These are phyloP conservation scores for Hepatocystis sp. DNA, from an alignment of 169 alveolate species.

Conservation along the genomic window DNA sequence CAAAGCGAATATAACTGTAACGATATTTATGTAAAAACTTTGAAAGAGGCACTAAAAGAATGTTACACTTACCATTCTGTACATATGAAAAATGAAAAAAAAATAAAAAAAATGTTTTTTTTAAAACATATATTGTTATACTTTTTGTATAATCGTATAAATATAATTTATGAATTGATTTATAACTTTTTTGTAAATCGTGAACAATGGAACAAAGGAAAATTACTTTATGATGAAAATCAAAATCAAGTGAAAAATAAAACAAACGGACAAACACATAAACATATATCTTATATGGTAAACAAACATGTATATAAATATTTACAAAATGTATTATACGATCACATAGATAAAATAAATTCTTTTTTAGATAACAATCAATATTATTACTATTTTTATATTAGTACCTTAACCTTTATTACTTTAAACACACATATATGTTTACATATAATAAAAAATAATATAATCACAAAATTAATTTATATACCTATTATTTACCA, in stretches of 20 bases:
- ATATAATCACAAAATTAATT: constrained; percentile 32
- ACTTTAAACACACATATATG: constrained; percentile 25
- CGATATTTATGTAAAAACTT: constrained; percentile 20
- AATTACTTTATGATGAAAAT: no score
- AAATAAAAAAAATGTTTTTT: constrained; percentile 3
- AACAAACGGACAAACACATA: no score
- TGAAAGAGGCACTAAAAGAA: constrained; percentile 39
- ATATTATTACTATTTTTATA: constrained; percentile 53
- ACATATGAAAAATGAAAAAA: constrained; percentile 41
- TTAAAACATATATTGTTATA: constrained; percentile 37
- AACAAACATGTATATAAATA: constrained; percentile 23
- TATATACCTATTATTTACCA: constrained; percentile 48
- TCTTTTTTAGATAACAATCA: constrained; percentile 14
- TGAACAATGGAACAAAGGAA: constrained; percentile 4
- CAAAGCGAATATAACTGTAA: no score
- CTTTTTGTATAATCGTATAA: constrained; percentile 52
- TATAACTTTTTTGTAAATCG: constrained; percentile 26
- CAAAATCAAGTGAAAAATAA: no score
- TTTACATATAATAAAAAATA: constrained; percentile 20
- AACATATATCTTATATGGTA: constrained; percentile 13
- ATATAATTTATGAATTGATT: constrained; percentile 43
- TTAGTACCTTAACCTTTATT: constrained; percentile 35
- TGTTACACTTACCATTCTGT: constrained; percentile 33
- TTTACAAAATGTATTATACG: constrained; percentile 24
- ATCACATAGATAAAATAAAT: constrained; percentile 42